A percentile compares a stretch with the other conserved stretches of the same genome.
Conservation (phyloP, 192 early-diverging fungal genomes). For the Umbelopsis vinacea region DNA sequence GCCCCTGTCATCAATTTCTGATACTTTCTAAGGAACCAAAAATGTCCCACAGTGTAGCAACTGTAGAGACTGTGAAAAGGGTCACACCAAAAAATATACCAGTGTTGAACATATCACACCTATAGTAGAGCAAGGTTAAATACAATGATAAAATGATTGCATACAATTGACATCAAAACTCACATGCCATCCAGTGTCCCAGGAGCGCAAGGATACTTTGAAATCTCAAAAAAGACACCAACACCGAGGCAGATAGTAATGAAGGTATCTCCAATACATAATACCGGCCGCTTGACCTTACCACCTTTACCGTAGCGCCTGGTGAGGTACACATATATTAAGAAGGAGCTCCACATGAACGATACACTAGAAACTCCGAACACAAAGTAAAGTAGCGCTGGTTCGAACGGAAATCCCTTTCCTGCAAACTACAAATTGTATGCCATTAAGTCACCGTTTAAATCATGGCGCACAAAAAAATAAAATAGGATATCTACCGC, state of each 20-base stretch:
- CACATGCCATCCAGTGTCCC: slow-evolving; percentile 6
- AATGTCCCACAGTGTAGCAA: slow-evolving; percentile 8
- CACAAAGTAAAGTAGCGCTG: slow-evolving; percentile 32
- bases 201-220: not conserved
- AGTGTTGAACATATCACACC: slow-evolving; percentile 16
- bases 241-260: not conserved
- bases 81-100: not conserved
- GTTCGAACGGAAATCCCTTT: slow-evolving; percentile 12
- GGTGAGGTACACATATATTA: slow-evolving; percentile 7
- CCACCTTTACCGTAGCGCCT: slow-evolving; percentile 3
- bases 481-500: not conserved
- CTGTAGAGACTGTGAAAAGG: not conserved
- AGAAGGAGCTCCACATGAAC: not conserved
- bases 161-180: not conserved
- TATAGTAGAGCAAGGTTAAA: not conserved
- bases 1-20: too few species aligned
- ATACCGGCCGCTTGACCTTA: not conserved
- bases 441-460: not conserved
- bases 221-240: slow-evolving; percentile 15
- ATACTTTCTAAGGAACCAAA: not conserved
- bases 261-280: not conserved
- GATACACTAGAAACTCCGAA: not conserved
- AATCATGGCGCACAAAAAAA: not conserved
- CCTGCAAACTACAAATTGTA: not conserved
- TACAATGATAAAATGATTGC: not conserved